Conservation (phyloP, 73 alveolate genomes). For the Paramecium tetraurelia region DNA sequence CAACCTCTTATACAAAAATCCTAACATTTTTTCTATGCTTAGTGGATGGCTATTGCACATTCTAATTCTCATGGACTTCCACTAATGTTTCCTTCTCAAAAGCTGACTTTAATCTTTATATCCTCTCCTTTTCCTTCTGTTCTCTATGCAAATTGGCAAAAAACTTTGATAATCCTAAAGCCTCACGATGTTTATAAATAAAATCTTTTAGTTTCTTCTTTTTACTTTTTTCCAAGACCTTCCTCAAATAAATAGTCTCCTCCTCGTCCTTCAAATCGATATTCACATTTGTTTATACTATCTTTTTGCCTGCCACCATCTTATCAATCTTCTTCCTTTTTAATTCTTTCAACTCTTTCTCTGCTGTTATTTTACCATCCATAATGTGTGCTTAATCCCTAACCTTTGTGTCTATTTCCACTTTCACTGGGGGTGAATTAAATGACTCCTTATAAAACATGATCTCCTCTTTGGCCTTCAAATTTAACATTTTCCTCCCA, state of each 20-base stretch:
- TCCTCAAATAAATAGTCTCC: conserved; percentile 17
- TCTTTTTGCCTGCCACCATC: conserved; percentile 47
- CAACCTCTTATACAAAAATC: not conserved
- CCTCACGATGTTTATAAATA: conserved; percentile 7
- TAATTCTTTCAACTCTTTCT: not conserved
- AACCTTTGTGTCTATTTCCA: conserved; percentile 25
- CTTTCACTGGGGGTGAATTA: not conserved
- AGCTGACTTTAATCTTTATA: not conserved
- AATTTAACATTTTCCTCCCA: conserved; percentile 32
- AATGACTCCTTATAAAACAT: not conserved
- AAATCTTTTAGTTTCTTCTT: conserved; percentile 44
- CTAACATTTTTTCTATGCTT: conserved; percentile 3
- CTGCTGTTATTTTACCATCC: conserved; percentile 28
- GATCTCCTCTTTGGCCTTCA: conserved; percentile 22
- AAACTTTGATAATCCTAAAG: not conserved
- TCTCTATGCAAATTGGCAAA: conserved; percentile 33
- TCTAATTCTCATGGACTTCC: not conserved
- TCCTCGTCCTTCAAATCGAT: not conserved
- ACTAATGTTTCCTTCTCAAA: not conserved
- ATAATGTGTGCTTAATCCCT: conserved; percentile 14
- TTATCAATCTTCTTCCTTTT: conserved; percentile 33
- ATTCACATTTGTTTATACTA: not conserved
- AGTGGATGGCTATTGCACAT: not conserved
- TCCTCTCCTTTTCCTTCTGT: conserved; percentile 3
- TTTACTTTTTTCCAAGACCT: conserved; percentile 26